Evolutionary conservation across 352 stramenopile genomes (phyloP), one percentile per base, ranked within the genome.

Genomic region (Globisporangium sylvaticum): DNA sequence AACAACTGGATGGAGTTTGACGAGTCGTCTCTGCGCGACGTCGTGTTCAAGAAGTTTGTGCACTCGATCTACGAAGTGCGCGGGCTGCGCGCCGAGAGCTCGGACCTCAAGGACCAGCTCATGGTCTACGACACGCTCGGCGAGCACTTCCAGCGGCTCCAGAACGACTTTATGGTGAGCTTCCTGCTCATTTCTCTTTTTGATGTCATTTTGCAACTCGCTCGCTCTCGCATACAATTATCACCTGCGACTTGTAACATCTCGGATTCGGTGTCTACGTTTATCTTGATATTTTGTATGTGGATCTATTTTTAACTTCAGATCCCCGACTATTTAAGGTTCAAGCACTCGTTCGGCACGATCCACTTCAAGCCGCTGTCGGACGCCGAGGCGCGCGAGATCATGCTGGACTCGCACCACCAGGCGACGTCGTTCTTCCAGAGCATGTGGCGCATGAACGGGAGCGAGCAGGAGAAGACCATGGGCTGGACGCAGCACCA

Each of bases 401-500:
- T 92, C 64, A 90, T 92, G 81, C 64, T 92, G 1, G 79, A 90
- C 71, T 88, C 84, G 54, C 84, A 90, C 63, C 60, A 72, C 60
- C 79, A 92, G 48, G 81, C 84, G 22, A 79, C 80, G 67, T 90
- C 78, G 8, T 92, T 92, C 68, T 91, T 92, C 57, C 72, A 83
- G 59, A 80, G 68, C 4, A 91, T 91, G 84, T 53, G 60, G 37
- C 59, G 61, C 9, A 55, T 62, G 18, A n/a, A 39, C 22, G 66
- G 68, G 6, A 54, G 80, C 6, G 71, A 73, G 31, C 69, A 75
- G 32, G 70, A 87, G n/a, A 85, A 89, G 69, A 92, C 84, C n/a
- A 90, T 90, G 74, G 84, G 84, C 32, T 92, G 84, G 84, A 87
- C 84, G 34, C 77, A 90, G 60, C 79, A 88, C 69, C 82, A 91